These are phyloP conservation scores for Grosmannia huntii DNA, from an alignment of 2,329 filamentous ascomycete genomes.

Conservation along the genomic window DNA sequence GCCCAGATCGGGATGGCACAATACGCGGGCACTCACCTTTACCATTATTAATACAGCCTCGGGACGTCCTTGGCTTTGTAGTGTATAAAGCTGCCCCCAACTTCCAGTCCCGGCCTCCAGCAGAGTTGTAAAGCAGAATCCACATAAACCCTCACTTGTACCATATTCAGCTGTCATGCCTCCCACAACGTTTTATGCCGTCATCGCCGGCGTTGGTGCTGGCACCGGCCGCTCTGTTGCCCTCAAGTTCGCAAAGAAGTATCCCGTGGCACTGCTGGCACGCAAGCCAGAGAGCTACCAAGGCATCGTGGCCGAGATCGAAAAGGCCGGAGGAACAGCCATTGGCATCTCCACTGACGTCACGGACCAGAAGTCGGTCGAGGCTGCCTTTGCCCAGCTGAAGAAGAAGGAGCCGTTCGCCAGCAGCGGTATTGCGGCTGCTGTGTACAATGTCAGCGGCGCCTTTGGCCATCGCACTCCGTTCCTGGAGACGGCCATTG, in stretches of 20 bases:
- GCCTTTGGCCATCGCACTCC: slow-evolving; percentile 37
- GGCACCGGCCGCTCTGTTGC: slow-evolving; percentile 41
- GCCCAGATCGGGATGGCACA: neutral
- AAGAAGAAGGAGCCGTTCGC: slow-evolving; percentile 37
- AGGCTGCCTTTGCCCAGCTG: slow-evolving; percentile 50
- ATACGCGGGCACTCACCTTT: neutral
- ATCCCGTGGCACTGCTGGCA: slow-evolving; percentile 64
- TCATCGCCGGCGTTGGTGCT: slow-evolving; percentile 60
- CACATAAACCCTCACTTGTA: neutral
- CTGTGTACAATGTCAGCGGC: slow-evolving; percentile 55
- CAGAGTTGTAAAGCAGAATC: neutral
- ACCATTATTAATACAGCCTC: neutral
- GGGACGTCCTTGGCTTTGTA: neutral
- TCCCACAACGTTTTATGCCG: slow-evolving; percentile 40
- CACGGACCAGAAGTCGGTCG: slow-evolving; percentile 35
- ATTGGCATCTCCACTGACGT: slow-evolving; percentile 59
- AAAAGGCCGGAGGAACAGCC: slow-evolving; percentile 51
- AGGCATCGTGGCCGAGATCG: slow-evolving; percentile 57
- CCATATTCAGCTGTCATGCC: slow-evolving; percentile 11
- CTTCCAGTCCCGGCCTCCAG: neutral
- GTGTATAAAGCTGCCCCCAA: neutral
- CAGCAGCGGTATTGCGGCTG: slow-evolving; percentile 43
- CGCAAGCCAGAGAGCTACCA: slow-evolving; percentile 53
- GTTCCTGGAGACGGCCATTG: slow-evolving; percentile 41
- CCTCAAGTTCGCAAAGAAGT: slow-evolving; percentile 47